Evolutionary conservation across 2,329 filamentous ascomycete genomes (phyloP), one percentile per base, ranked within the genome.

Genomic region (Fusarium ramigenum): DNA sequence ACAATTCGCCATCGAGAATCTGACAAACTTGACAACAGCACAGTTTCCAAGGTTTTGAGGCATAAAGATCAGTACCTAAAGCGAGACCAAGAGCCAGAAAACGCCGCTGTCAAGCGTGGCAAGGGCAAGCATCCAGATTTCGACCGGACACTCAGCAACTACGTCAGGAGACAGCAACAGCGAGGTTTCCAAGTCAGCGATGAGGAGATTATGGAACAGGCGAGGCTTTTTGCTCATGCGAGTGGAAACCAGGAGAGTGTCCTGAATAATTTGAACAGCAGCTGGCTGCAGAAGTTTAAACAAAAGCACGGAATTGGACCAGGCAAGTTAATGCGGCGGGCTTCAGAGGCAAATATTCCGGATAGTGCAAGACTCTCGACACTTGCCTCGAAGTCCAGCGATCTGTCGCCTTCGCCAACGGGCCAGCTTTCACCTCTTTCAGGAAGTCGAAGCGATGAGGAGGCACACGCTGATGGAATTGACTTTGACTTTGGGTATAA

Each of bases 281-380:
- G 87, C 75, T 98, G 96, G 95, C 87, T 98, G 39, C 94, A 97
- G 79, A 97, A 96, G 80, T 98, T 98, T 86, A 97, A 98, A 85
- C 90, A 94, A 80, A 97, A 96, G 84, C 92, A 97, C 80, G 91
- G 83, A 36, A 84, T 90, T 62, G 84, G 82, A 21, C 84, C 83
- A 21, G 85, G 83, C 21, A 87, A 84, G 67, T 78, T 90, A 42
- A 84, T 86, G 70, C 84, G 90, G 49, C 84, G 90, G 61, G 89
- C 89, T 11, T 91, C 89, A 7, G 90, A 91, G 79, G 88, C 91
- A 42, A 95, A 93, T 79, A 93, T 95, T 60, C 88, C 91, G 1
- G 92, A 93, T 76, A 89, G 87, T 66, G 88, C 88, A 30, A 87
- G 89, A 62, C 84, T 89, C 71, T 88, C 87, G 70, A 87, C 86